A percentile compares a stretch with the other conserved stretches of the same genome.
Evolutionary conservation across 2,329 filamentous ascomycete species (phyloP).

Genomic region (Diaporthe citriasiana): DNA sequence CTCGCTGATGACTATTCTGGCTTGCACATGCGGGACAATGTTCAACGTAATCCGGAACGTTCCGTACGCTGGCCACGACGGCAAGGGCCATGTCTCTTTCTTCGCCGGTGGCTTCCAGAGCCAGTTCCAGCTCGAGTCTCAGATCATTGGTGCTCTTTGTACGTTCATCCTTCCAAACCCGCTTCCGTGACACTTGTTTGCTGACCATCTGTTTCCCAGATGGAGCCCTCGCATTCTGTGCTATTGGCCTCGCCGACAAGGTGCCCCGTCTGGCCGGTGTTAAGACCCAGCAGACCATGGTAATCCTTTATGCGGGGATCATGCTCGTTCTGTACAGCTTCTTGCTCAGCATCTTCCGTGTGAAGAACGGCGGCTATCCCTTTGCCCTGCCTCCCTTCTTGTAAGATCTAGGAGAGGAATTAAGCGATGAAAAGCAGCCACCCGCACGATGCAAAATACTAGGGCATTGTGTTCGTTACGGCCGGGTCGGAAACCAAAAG

Average conservation of each 20-base stretch:
- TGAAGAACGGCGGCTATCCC: constrained; percentile 95
- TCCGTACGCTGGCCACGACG: constrained; percentile 90
- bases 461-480: background rate
- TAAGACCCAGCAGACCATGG: constrained; percentile 83
- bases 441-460: background rate
- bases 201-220: constrained; percentile 51
- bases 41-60: constrained; percentile 99
- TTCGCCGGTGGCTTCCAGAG: constrained; percentile 94
- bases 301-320: constrained; percentile 83
- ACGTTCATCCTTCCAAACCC: constrained; percentile 50
- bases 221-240: constrained; percentile 87
- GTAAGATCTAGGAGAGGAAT: constrained; percentile 48
- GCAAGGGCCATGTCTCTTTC: constrained; percentile 87
- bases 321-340: constrained; percentile 92
- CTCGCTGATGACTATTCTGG: constrained; percentile 87
- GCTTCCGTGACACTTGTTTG: background rate
- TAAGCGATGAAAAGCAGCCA: background rate
- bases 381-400: constrained; percentile 94
- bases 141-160: constrained; percentile 96
- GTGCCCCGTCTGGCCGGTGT: constrained; percentile 88
- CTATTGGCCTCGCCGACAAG: constrained; percentile 91
- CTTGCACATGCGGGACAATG: constrained; percentile 98
- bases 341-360: constrained; percentile 90
- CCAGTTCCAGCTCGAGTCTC: constrained; percentile 94
- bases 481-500: background rate